Evolutionary conservation across 2,329 filamentous ascomycete species (phyloP), one percentile per base, ranked within the genome.

Genomic region (Sporothrix brasiliensis): DNA sequence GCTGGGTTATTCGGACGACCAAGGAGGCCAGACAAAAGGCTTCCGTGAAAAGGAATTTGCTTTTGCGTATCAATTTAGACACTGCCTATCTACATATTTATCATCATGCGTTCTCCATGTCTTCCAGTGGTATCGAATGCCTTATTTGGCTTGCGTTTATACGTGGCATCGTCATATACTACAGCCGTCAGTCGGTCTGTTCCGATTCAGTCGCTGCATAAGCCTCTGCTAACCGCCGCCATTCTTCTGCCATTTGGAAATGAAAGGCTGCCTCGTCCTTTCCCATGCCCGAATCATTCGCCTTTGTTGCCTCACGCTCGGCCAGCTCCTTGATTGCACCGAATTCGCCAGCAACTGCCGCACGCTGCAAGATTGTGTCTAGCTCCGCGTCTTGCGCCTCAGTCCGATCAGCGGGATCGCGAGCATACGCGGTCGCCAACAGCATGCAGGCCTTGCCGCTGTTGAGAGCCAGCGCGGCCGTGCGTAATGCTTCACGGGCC

Each of bases 381-480:
- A 60, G 6, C 21, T 69, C 67, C 3, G 74, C 74, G 2, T 71
- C 67, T 39, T 73, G 69, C 52, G 77, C 75, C 56, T 77, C 72
- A 6, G 75, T 73, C 16, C 75, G 70, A 11, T 39, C 54, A 24
- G 4, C 27, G 21, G 30, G 14, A 13, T 52, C 39, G 19, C 16
- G 1, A 21, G 69, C 76, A 30, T 80, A 74, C 41, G 77, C 68
- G 53, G 72, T 72, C 14, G 78, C 77, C 50, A 80, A 73, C 70
- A 73, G 67, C 67, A 74, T 70, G 53, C 75, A 77, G 1, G 74
- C 77, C 0, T 73, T 67, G 27, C 75, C 70, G 69, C 74, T 75
- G 70, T 79, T 78, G 21, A 81, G 75, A 53, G 78, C 78, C 52
- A 75, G 56, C 2, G 77, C 77, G 1, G 76, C 78, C 24, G 79